A percentile compares a stretch with the other conserved stretches of the same genome.
These are phyloP conservation scores for Durio zibethinus DNA, from an alignment of 345 rosid species.

Conservation along the genomic window DNA sequence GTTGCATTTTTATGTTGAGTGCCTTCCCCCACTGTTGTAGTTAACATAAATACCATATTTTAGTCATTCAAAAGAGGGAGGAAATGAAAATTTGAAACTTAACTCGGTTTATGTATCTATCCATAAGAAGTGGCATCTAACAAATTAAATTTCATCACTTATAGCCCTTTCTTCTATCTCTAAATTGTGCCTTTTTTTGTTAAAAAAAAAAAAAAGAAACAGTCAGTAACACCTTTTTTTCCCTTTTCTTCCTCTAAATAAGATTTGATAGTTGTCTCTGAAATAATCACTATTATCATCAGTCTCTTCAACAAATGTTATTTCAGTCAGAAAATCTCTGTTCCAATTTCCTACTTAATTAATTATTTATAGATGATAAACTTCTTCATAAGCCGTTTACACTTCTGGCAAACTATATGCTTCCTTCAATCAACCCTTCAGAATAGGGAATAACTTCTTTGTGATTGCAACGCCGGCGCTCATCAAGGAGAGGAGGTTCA, in stretches of 20 bases:
- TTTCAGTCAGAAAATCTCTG: not conserved
- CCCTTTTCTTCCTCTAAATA: no score
- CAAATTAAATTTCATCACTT: no score
- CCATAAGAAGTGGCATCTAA: no score
- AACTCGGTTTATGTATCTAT: no score
- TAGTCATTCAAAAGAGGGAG: not conserved
- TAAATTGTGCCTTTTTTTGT: no score
- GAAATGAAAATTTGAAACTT: no score
- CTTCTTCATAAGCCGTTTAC: slow-evolving; percentile 57
- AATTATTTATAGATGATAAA: slow-evolving; percentile 49
- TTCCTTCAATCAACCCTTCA: slow-evolving; percentile 28
- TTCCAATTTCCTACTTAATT: not conserved
- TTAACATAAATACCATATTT: not conserved
- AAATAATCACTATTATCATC: not conserved
- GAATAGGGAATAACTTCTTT: slow-evolving; percentile 37
- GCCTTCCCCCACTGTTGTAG: not conserved
- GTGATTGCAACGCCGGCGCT: slow-evolving; percentile 47
- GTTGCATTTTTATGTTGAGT: not conserved
- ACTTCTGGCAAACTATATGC: slow-evolving; percentile 45
- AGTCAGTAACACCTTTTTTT: not conserved
- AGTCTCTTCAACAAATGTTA: not conserved
- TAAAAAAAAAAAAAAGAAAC: no score
- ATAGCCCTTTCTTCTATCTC: no score
- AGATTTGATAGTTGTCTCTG: not conserved
- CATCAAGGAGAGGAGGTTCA: slow-evolving; percentile 24